phyloP scores from a whole-genome alignment of 2,329 filamentous ascomycete species.

The Cordyceps tenuipes region DNA sequence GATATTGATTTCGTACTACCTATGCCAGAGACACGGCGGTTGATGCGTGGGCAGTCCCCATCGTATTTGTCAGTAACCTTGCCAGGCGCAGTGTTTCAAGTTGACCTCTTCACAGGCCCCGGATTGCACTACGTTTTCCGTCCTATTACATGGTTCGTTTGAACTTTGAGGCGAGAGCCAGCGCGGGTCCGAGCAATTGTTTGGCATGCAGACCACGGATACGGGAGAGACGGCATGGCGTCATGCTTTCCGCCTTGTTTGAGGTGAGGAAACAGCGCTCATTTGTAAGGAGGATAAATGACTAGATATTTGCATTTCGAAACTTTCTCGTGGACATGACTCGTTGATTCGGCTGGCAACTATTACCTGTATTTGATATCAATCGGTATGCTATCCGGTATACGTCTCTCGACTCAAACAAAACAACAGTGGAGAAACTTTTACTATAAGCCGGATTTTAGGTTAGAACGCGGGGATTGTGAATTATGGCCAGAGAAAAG shows the following conservation, averaged over 20 bases:
- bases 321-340: background rate
- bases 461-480: background rate
- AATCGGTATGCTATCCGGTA: background rate
- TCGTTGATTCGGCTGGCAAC: background rate
- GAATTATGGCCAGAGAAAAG: background rate
- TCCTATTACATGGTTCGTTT: background rate
- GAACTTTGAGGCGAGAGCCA: too few species aligned
- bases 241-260: background rate
- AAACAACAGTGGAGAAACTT: background rate
- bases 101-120: background rate
- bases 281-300: background rate
- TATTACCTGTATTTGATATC: too few species aligned
- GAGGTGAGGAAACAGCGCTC: background rate
- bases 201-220: background rate
- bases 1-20: background rate
- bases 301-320: background rate
- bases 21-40: background rate
- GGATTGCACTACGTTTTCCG: background rate
- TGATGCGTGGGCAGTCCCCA: background rate
- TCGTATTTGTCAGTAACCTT: background rate
- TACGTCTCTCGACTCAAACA: background rate
- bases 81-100: background rate
- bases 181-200: background rate
- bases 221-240: background rate
- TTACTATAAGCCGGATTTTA: background rate